Conservation (phyloP, 176 grass and related monocot genomes). For the Bonia amplexicaulis region DNA sequence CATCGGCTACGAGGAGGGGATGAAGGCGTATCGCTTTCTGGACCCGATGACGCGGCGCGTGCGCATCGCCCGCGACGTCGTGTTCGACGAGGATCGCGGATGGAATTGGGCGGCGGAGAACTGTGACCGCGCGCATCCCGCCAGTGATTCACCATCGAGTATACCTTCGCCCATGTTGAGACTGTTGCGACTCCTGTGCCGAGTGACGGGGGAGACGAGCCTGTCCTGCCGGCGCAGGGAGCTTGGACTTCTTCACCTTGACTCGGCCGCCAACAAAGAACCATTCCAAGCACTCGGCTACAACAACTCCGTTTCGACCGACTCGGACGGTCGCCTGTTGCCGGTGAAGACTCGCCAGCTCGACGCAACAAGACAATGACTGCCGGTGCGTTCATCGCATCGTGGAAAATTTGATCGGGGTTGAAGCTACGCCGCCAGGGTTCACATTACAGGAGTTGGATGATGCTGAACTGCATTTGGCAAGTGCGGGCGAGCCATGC, state of each 20-base stretch:
- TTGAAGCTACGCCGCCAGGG: too few relatives aligned
- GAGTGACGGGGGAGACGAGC: not conserved
- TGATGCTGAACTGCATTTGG: not conserved
- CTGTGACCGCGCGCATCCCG: accelerated
- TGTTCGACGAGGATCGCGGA: not conserved
- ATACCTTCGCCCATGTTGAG: too few relatives aligned
- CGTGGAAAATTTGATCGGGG: too few relatives aligned
- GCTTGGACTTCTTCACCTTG: too few relatives aligned
- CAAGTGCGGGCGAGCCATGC: not conserved
- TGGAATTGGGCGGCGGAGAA: not conserved
- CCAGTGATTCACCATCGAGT: not conserved
- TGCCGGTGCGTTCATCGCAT: too few relatives aligned
- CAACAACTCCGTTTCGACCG: too few relatives aligned
- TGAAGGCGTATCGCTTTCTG: not conserved
- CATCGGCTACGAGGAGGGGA: not conserved
- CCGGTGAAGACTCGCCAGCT: too few relatives aligned
- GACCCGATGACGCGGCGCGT: not conserved
- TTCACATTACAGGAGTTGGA: not conserved
- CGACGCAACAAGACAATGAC: too few relatives aligned
- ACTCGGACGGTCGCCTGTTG: too few relatives aligned
- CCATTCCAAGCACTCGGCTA: too few relatives aligned
- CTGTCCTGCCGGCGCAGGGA: too few relatives aligned
- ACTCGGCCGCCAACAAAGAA: too few relatives aligned
- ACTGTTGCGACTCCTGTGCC: accelerated
- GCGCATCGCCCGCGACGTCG: not conserved